Percentiles rank a stretch among this genome's conserved stretches.
Conservation (phyloP, 2,329 filamentous ascomycete species). For the Sclerotinia glacialis region DNA sequence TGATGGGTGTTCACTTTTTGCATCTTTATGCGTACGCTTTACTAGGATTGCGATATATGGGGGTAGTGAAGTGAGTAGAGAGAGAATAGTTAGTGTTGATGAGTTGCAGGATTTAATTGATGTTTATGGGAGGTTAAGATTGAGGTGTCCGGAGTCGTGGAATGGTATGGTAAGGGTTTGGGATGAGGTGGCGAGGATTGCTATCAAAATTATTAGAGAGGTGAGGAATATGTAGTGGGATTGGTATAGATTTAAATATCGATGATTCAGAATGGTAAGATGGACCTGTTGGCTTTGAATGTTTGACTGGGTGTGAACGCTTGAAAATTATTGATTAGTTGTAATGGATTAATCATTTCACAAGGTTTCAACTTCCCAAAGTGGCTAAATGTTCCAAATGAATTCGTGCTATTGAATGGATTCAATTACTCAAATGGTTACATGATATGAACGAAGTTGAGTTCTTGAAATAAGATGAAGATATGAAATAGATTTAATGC, state of each 20-base stretch:
- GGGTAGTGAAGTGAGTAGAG: too few relatives aligned
- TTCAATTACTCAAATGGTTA: fast-evolving
- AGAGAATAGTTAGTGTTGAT: neutral
- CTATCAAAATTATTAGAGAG: too few relatives aligned
- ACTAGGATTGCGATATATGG: neutral
- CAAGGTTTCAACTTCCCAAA: too few relatives aligned
- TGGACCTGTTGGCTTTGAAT: neutral
- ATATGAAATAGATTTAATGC: neutral
- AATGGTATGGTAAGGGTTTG: neutral
- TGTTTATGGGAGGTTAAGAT: neutral
- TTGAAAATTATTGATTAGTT: neutral
- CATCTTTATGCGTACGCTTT: neutral
- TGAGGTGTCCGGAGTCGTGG: neutral
- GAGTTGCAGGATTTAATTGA: too few relatives aligned
- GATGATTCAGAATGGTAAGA: fast-evolving
- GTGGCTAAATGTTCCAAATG: fast-evolving
- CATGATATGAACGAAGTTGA: neutral
- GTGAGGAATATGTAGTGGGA: neutral
- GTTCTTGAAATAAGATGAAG: too few relatives aligned
- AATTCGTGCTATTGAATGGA: fast-evolving
- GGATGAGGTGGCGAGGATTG: neutral
- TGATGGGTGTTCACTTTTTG: neutral
- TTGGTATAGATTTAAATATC: neutral
- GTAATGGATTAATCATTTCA: neutral
- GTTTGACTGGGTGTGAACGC: neutral